A percentile compares a stretch with the other conserved stretches of the same genome.
Evolutionary conservation across 108 stramenopile genomes (phyloP).

Genomic region (Nitzschia putrida): DNA sequence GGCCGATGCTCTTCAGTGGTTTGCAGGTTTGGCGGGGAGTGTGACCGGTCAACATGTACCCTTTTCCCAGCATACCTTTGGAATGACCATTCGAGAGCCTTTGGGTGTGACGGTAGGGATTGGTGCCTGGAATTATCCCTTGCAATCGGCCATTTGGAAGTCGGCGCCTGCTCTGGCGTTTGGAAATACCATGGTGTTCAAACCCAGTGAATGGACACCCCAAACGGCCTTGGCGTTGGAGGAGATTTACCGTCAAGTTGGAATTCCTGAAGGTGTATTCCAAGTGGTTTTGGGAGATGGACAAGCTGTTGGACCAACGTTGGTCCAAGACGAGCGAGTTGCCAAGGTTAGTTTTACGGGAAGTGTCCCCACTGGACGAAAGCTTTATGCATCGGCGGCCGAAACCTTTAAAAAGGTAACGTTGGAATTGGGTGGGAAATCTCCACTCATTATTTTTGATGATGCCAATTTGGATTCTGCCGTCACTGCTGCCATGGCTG

Average conservation of each 20-base stretch:
- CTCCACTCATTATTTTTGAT: slow-evolving; percentile 74
- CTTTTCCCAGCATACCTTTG: slow-evolving; percentile 3
- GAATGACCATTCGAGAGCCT: slow-evolving; percentile 64
- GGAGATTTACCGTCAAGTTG: slow-evolving; percentile 75
- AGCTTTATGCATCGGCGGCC: slow-evolving; percentile 48
- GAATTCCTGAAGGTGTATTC: slow-evolving; percentile 86
- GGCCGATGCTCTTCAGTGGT: slow-evolving; percentile 29
- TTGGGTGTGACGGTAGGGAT: slow-evolving; percentile 80
- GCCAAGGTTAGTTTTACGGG: slow-evolving; percentile 90
- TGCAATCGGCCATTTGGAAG: slow-evolving; percentile 83
- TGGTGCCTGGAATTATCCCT: slow-evolving; percentile 92
- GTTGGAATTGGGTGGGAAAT: slow-evolving; percentile 88
- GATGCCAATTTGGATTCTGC: slow-evolving; percentile 53
- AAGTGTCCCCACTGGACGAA: slow-evolving; percentile 52
- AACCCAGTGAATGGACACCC: slow-evolving; percentile 88
- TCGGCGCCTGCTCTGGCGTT: slow-evolving; percentile 85
- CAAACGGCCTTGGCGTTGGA: slow-evolving; percentile 61
- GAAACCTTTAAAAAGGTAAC: slow-evolving; percentile 54
- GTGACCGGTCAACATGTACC: slow-evolving; percentile 19
- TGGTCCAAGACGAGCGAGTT: slow-evolving; percentile 58
- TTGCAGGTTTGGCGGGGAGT: slow-evolving; percentile 13
- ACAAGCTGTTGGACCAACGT: slow-evolving; percentile 55
- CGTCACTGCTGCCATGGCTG: slow-evolving; percentile 60
- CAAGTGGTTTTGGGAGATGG: slow-evolving; percentile 81
- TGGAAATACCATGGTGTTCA: slow-evolving; percentile 87